A percentile compares a stretch with the other conserved stretches of the same genome.
Evolutionary conservation across 2,329 filamentous ascomycete genomes (phyloP).

Genomic region (Alternaria conjuncta): DNA sequence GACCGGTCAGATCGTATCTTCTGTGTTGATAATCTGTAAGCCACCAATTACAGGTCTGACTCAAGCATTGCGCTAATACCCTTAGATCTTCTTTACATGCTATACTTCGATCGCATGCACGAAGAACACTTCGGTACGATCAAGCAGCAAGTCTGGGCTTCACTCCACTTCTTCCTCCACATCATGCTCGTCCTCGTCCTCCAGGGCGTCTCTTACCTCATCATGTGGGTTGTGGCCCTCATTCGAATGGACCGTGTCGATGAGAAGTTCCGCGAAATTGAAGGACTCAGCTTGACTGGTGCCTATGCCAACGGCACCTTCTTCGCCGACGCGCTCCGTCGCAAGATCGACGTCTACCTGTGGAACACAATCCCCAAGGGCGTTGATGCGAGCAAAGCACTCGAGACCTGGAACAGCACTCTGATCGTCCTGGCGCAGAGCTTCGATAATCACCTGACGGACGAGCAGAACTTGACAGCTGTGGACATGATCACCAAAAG

Average conservation of each 20-base stretch:
- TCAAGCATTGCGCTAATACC: no score
- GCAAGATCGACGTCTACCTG: conserved; percentile 15
- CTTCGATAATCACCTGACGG: conserved; percentile 11
- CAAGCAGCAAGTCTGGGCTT: conserved; percentile 42
- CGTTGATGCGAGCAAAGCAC: conserved; percentile 25
- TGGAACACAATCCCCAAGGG: conserved; percentile 32
- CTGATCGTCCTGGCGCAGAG: conserved; percentile 2
- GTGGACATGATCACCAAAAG: neutral
- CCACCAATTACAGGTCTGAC: no score
- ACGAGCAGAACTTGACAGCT: conserved; percentile 22
- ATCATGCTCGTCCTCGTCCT: conserved; percentile 24
- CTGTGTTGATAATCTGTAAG: conserved; percentile 40
- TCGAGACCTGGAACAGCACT: conserved; percentile 11
- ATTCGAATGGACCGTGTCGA: conserved; percentile 10
- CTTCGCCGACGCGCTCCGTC: neutral
- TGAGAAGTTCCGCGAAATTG: conserved; percentile 17
- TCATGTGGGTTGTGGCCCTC: conserved; percentile 40
- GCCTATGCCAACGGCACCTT: conserved; percentile 5
- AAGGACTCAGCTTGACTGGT: neutral
- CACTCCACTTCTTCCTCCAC: conserved; percentile 43
- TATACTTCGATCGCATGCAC: conserved; percentile 43
- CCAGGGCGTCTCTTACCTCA: conserved; percentile 42
- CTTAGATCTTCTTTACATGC: conserved; percentile 42
- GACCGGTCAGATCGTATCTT: conserved; percentile 43
- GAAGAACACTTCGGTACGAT: conserved; percentile 43